Base-by-base conservation (phyloP, 1,284 basidiomycete species). In the Fistulina hepatica region DNA sequence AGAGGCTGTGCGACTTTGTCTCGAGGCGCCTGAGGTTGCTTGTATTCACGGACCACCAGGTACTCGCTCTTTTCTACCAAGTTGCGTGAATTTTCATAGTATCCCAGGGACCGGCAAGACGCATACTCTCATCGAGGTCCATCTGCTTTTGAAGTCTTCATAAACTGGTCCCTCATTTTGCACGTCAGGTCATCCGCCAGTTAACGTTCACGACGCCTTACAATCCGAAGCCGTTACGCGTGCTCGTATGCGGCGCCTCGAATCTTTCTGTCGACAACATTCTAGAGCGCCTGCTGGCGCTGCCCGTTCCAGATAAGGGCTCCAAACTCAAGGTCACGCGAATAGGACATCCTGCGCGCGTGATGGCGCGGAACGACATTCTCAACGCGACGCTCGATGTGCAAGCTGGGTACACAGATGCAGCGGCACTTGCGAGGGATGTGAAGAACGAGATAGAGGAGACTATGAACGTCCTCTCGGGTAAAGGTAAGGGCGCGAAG, bases 1-100 rank as follows among this genome's bases (percentile, higher is more conserved):
- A 53, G 67, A 73, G 13, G 91, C 92, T 0, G 76, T 93, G 27
- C 67, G 59, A 35, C 86, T 90, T 48, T 78, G 79, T 4, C 55
- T 93, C 3, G 69, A 71, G 42, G 72, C 80, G 0, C 65, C 74
- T 2, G 81, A 92, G 52, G 70, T 97, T 1, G 85, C 86, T 0
- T 88, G 92, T 47, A 92, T 98, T n/a, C 93, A 97, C 53, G 93
- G 94, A 0, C 94, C 94, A 5, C 93, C 94, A 42, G 93, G 89
- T 85, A 56, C 42, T 57, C 44, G 24, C 16, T 12, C 21, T 28
- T 8, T 28, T 34, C 22, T 12, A 20, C 25, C 37, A 24, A 35
- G 19, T 38, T 39, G 21, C 37, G 15, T 21, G 21, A 25, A 11
- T 2, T 25, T 24, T 26, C 15, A 31, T 35, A 21, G 5, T 28